Conservation (phyloP, 73 alveolate species). For the Paramecium caudatum region DNA sequence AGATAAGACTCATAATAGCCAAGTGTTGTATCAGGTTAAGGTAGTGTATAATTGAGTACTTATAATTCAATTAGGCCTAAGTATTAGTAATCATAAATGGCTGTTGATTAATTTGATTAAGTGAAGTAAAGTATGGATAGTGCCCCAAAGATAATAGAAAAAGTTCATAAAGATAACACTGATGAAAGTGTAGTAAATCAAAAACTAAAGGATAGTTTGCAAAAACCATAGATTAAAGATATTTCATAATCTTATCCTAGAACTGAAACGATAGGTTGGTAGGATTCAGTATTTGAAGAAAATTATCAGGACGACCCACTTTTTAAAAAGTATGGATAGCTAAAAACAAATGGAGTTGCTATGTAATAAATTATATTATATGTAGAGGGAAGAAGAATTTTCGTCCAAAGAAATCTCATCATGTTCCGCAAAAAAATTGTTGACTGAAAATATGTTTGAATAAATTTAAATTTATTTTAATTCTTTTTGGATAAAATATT, state of each 20-base stretch:
- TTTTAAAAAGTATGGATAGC: slow-evolving; percentile 7
- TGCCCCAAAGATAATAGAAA: background rate
- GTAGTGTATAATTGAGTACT: slow-evolving; percentile 38
- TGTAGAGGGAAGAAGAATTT: slow-evolving; percentile 33
- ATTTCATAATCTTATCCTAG: background rate
- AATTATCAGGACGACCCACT: slow-evolving; percentile 16
- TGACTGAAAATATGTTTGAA: too few species aligned
- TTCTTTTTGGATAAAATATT: too few species aligned
- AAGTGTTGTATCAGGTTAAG: slow-evolving; percentile 12
- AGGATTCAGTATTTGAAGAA: slow-evolving; percentile 50
- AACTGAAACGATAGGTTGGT: slow-evolving; percentile 27
- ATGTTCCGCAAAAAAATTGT: too few species aligned
- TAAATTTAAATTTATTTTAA: too few species aligned
- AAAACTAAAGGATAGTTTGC: background rate
- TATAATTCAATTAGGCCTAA: slow-evolving; percentile 44
- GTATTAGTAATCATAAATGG: background rate
- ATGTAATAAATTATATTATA: background rate
- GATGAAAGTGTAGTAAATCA: background rate
- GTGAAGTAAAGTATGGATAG: slow-evolving; percentile 45
- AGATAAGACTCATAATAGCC: background rate
- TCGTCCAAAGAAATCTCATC: too few species aligned
- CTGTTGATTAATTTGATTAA: background rate
- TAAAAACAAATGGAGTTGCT: slow-evolving; percentile 27
- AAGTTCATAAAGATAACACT: background rate
- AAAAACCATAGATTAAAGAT: background rate